These are phyloP conservation scores for Aristolochia contorta DNA, from an alignment of 164 flowering plant genomes.

Conservation along the genomic window DNA sequence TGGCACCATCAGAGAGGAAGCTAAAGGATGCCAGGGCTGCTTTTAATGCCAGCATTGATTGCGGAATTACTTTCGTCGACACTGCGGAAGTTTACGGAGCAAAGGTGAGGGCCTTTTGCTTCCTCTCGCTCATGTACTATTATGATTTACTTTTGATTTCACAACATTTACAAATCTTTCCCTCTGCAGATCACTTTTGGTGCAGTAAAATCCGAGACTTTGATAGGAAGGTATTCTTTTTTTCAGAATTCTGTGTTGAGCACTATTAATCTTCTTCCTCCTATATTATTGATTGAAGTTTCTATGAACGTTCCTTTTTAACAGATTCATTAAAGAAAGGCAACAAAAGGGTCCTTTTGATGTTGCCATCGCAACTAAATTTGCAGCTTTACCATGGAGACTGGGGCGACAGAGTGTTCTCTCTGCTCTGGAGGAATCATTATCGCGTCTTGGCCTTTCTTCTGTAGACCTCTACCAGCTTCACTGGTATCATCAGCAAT, in stretches of 20 bases:
- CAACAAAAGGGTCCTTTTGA: slow-evolving; percentile 58
- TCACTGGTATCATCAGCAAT: slow-evolving; percentile 51
- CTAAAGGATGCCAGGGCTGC: slow-evolving; percentile 81
- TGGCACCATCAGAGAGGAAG: slow-evolving; percentile 51
- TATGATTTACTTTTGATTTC: background rate
- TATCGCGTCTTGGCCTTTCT: slow-evolving; percentile 64
- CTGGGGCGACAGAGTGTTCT: slow-evolving; percentile 82
- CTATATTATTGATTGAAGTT: background rate
- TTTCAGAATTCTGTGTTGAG: background rate
- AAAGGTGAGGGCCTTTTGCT: slow-evolving; percentile 33
- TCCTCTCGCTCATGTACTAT: background rate
- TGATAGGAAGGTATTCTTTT: slow-evolving; percentile 74
- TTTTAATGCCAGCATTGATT: slow-evolving; percentile 68
- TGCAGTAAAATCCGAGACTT: slow-evolving; percentile 81
- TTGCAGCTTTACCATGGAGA: slow-evolving; percentile 98
- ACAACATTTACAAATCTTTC: background rate
- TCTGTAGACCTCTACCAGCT: slow-evolving; percentile 93
- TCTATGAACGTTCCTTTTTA: background rate
- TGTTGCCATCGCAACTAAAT: slow-evolving; percentile 83
- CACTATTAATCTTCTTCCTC: background rate
- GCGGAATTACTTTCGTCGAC: slow-evolving; percentile 68
- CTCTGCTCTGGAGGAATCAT: slow-evolving; percentile 74
- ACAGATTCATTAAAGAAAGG: slow-evolving; percentile 79
- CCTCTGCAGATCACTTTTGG: slow-evolving; percentile 40
- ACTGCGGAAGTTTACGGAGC: slow-evolving; percentile 96